Evolutionary conservation across 164 flowering plant genomes (phyloP), one percentile per base, ranked within the genome.

Genomic region (Umbellularia californica): DNA sequence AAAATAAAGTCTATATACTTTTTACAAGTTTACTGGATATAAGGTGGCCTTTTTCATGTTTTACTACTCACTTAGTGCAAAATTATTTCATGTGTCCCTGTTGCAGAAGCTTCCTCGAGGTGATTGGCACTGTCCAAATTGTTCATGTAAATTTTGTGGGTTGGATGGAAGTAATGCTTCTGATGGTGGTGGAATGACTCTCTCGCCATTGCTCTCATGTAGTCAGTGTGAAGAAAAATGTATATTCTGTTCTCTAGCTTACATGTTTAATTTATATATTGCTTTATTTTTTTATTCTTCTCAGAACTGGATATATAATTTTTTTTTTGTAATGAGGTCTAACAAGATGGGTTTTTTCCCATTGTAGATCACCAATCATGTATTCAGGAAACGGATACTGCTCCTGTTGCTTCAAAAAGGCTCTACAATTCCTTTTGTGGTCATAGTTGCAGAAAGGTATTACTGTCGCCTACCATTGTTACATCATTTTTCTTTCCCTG

Each of bases 41-140:
- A 52, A 17, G 5, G 5, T 17, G n/a, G 17, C n/a, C 19, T 55
- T 55, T 55, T 55, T 55, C 60, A 33, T n/a, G 27, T 51, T 24
- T 65, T 51, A 19, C n/a, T 55, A 51, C 24, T 66, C 23, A 24
- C 28, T 27, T 51, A 70, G 33, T 17, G n/a, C 60, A 4, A 14
- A 19, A 55, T 14, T 55, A 35, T 55, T 35, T 75, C 52, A 58
- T 76, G 20, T 70, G 23, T 60, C 66, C 50, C 73, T 66, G 50
- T 78, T 84, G 77, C 92, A 96, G 99, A 79, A 83, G 86, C 97
- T 90, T 84, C 98, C 99, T 9, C 78, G 80, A 9, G 99, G 94
- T 75, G 97, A 94, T 80, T 96, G 99, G 99, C 90, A 88, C 72
- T 96, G 99, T 75, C 90, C 97, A 68, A 89, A 91, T 74, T 96